phyloP scores from a whole-genome alignment of 2,329 filamentous ascomycete genomes.

The Monosporascus sp. region DNA sequence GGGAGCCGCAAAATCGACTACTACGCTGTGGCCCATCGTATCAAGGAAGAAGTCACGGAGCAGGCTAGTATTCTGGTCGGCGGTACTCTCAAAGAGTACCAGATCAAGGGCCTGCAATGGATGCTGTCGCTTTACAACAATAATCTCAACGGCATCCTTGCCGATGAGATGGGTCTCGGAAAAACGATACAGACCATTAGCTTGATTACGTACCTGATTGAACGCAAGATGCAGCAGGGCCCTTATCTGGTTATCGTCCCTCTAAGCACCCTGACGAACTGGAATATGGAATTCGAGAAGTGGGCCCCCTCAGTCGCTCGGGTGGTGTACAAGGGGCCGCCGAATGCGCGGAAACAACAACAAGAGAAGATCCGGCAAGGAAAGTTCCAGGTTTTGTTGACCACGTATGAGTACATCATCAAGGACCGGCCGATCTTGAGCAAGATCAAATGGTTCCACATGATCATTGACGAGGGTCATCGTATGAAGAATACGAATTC shows the following conservation, averaged over 20 bases:
- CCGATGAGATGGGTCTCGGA: constrained; percentile 98
- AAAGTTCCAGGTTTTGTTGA: constrained; percentile 91
- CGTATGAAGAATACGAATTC: constrained; percentile 99
- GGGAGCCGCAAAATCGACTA: constrained; percentile 85
- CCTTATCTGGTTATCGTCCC: constrained; percentile 97
- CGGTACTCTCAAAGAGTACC: constrained; percentile 92
- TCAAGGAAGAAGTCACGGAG: constrained; percentile 83
- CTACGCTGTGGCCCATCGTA: constrained; percentile 93
- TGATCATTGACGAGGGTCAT: constrained; percentile 99
- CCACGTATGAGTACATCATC: constrained; percentile 99
- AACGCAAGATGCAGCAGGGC: constrained; percentile 85
- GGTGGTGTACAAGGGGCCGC: constrained; percentile 96
- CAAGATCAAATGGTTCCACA: constrained; percentile 99
- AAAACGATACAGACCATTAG: constrained; percentile 99
- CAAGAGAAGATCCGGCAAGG: constrained; percentile 93
- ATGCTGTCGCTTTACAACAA: constrained; percentile 99
- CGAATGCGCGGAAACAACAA: constrained; percentile 78
- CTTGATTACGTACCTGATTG: constrained; percentile 93
- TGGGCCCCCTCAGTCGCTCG: constrained; percentile 86
- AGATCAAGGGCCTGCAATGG: constrained; percentile 97
- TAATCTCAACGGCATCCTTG: constrained; percentile 96
- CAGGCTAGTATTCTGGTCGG: constrained; percentile 87
- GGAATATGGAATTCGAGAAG: constrained; percentile 98
- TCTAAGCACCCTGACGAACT: constrained; percentile 94
- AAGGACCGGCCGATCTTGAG: constrained; percentile 92